phyloP scores from a whole-genome alignment of 2,329 filamentous ascomycete genomes.

The Calonectria naviculata region DNA sequence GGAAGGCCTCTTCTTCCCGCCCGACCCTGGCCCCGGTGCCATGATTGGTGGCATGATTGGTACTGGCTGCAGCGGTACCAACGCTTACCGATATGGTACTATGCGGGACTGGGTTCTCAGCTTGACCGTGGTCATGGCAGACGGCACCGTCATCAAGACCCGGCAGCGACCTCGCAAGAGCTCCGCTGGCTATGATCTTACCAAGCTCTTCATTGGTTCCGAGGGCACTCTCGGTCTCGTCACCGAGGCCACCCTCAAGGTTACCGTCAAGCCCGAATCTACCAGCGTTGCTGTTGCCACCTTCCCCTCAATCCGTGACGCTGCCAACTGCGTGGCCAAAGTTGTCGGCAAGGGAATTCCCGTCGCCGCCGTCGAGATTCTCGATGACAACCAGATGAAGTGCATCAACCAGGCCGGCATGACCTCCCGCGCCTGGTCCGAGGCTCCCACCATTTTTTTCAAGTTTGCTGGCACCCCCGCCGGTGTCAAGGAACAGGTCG shows the following conservation, averaged over 20 bases:
- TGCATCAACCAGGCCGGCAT: constrained; percentile 74
- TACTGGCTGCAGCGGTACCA: constrained; percentile 81
- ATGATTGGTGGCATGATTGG: constrained; percentile 93
- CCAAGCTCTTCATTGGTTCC: constrained; percentile 87
- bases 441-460: constrained; percentile 84
- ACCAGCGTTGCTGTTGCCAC: constrained; percentile 82
- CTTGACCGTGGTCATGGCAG: constrained; percentile 88
- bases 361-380: constrained; percentile 90
- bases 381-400: constrained; percentile 91
- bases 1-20: constrained; percentile 88
- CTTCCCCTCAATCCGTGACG: constrained; percentile 70
- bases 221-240: constrained; percentile 93
- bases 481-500: constrained; percentile 83
- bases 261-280: constrained; percentile 83
- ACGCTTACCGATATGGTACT: constrained; percentile 91
- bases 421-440: constrained; percentile 75
- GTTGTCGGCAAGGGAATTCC: constrained; percentile 86
- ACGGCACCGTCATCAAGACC: constrained; percentile 91
- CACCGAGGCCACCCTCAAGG: constrained; percentile 89
- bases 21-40: constrained; percentile 89
- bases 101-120: constrained; percentile 95
- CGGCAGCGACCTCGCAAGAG: constrained; percentile 89
- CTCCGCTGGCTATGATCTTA: constrained; percentile 92
- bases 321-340: constrained; percentile 81
- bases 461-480: constrained; percentile 80